Conservation (phyloP, 495 filamentous ascomycete species). For the Penicillium canariense region DNA sequence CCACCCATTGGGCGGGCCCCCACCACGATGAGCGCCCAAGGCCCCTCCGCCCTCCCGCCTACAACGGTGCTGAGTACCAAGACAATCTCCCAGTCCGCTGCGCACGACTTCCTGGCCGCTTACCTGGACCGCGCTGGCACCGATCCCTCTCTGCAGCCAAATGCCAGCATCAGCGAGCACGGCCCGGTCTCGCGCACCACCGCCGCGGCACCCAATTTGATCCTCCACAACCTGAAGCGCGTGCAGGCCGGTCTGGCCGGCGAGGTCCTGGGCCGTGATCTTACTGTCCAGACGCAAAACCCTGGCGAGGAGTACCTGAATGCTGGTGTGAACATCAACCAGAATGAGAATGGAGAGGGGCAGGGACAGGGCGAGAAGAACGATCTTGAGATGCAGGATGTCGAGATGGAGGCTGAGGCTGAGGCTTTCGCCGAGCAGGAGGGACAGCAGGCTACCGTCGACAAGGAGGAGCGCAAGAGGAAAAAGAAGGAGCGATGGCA, state of each 20-base stretch:
- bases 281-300: slow-evolving; percentile 40
- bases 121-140: slow-evolving; percentile 56
- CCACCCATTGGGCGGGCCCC: slow-evolving; percentile 1
- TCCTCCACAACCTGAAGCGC: slow-evolving; percentile 63
- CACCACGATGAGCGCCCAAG: slow-evolving; percentile 40
- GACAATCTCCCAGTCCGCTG: slow-evolving; percentile 49
- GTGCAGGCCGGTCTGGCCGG: slow-evolving; percentile 64
- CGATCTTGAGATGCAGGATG: slow-evolving; percentile 29
- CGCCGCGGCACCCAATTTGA: slow-evolving; percentile 53
- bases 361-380: slow-evolving; percentile 18
- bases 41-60: slow-evolving; percentile 46
- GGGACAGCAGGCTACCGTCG: slow-evolving; percentile 19
- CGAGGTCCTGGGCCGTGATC: slow-evolving; percentile 52
- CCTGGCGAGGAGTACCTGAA: slow-evolving; percentile 31
- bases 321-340: slow-evolving; percentile 17
- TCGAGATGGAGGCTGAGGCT: slow-evolving; percentile 25
- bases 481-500: slow-evolving; percentile 50
- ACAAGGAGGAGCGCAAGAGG: slow-evolving; percentile 51
- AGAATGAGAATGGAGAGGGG: slow-evolving; percentile 34
- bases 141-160: slow-evolving; percentile 64
- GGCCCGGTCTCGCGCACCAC: slow-evolving; percentile 56
- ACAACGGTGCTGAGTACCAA: slow-evolving; percentile 42
- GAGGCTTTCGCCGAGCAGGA: slow-evolving; percentile 29
- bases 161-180: slow-evolving; percentile 58
- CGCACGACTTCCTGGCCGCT: slow-evolving; percentile 54